Evolutionary conservation across 192 early-diverging fungal species (phyloP), one percentile per base, ranked within the genome.

Genomic region (Gonapodya prolifera): DNA sequence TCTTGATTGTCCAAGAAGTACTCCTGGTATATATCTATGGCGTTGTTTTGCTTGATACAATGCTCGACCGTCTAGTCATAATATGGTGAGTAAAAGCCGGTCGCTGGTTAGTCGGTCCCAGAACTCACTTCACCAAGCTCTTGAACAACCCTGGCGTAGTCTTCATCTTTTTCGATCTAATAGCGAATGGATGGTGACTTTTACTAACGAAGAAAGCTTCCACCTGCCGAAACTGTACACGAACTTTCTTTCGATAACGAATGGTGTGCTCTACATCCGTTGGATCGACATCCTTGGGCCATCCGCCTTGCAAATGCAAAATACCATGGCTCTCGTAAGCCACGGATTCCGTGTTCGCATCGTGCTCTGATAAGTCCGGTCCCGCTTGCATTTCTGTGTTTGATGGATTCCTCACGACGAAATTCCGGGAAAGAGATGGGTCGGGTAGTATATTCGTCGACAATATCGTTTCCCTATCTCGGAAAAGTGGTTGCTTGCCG

Each of bases 141-240:
- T 76, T 88, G 82, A 30, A 89, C 83, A n/a, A 80, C 77, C 29
- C 83, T 82, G 13, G 86, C 82, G 79, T 89, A 89, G 76, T 89
- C 88, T 76, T 89, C 88, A 78, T 89, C 88, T 79, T 89, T 89
- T 78, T 89, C 88, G 30, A n/a, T n/a, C n/a, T n/a, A n/a, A n/a
- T n/a, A n/a, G n/a, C n/a, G n/a, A n/a, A n/a, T n/a, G n/a, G n/a
- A n/a, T n/a, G n/a, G n/a, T n/a, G n/a, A n/a, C n/a, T n/a, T n/a
- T n/a, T n/a, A n/a, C n/a, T n/a, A n/a, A n/a, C n/a, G n/a, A n/a
- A n/a, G n/a, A n/a, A n/a, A n/a, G n/a, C n/a, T n/a, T n/a, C n/a
- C n/a, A n/a, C n/a, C n/a, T n/a, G n/a, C n/a, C n/a, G n/a, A n/a
- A n/a, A n/a, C n/a, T n/a, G n/a, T n/a, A n/a, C n/a, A n/a, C n/a